Conservation (phyloP, 441 rosid species). For the Pelargonium myrrhifolium region DNA sequence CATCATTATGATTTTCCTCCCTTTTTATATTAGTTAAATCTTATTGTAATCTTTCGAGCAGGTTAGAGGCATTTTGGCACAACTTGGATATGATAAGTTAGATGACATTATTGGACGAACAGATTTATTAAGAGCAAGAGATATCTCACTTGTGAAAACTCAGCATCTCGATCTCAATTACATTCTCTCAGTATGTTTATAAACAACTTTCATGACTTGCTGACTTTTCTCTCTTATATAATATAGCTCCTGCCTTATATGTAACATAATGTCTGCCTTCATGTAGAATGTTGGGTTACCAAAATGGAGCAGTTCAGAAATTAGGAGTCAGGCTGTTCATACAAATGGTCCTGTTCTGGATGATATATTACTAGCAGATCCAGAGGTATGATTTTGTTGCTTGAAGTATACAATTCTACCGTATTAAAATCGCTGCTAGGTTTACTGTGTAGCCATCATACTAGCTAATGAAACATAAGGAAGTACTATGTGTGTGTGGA, state of each 20-base stretch:
- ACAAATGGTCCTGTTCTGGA: slow-evolving; percentile 84
- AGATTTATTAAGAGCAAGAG: slow-evolving; percentile 66
- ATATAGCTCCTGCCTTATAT: slow-evolving; percentile 2
- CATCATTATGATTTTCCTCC: not conserved
- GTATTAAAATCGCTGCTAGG: not conserved
- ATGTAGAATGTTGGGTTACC: slow-evolving; percentile 74
- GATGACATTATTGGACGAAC: slow-evolving; percentile 89
- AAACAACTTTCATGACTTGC: slow-evolving; percentile 1
- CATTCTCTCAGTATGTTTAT: slow-evolving; percentile 60
- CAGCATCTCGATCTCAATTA: slow-evolving; percentile 91
- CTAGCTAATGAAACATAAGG: slow-evolving; percentile 3
- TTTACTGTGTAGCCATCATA: not conserved
- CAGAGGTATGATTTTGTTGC: slow-evolving; percentile 44
- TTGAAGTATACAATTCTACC: not conserved
- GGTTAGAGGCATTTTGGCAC: slow-evolving; percentile 94
- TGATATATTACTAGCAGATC: slow-evolving; percentile 70
- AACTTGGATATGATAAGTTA: slow-evolving; percentile 76
- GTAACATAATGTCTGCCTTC: slow-evolving; percentile 15
- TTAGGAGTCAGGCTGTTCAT: slow-evolving; percentile 87
- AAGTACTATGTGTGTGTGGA: not conserved
- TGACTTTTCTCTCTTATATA: not conserved
- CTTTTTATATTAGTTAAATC: slow-evolving; percentile 5
- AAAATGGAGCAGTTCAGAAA: slow-evolving; percentile 79
- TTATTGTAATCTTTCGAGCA: slow-evolving; percentile 23
- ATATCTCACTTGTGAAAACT: slow-evolving; percentile 88